Evolutionary conservation across 805 yeast species (phyloP).

Genomic region (Monosporozyma unispora): DNA sequence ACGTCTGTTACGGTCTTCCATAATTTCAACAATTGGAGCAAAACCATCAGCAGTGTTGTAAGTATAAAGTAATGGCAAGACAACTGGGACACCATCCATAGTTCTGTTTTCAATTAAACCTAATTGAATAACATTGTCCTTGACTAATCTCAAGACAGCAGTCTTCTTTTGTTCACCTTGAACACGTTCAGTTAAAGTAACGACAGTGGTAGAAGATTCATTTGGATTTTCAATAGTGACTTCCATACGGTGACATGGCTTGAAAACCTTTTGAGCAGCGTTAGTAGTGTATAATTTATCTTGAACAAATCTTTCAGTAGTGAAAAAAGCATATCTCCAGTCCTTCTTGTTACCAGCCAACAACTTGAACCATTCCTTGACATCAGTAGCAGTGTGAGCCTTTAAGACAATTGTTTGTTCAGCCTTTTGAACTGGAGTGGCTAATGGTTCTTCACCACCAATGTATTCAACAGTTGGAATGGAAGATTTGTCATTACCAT

Average conservation of each 20-base stretch:
- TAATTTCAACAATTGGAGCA: slow-evolving; percentile 86
- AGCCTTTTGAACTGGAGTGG: slow-evolving; percentile 25
- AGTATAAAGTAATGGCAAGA: slow-evolving; percentile 67
- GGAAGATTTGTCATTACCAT: slow-evolving; percentile 56
- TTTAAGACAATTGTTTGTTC: slow-evolving; percentile 32
- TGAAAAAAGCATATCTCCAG: slow-evolving; percentile 90
- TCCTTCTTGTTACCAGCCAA: slow-evolving; percentile 70
- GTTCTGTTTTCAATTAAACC: slow-evolving; percentile 82
- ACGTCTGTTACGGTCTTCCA: slow-evolving; percentile 84
- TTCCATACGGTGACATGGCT: slow-evolving; percentile 57
- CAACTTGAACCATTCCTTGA: slow-evolving; percentile 61
- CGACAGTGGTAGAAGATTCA: slow-evolving; percentile 44
- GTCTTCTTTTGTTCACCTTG: slow-evolving; percentile 64
- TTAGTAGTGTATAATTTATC: slow-evolving; percentile 70
- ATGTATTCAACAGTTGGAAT: slow-evolving; percentile 89
- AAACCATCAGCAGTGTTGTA: slow-evolving; percentile 85
- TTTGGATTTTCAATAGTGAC: slow-evolving; percentile 51
- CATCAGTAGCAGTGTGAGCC: slow-evolving; percentile 30
- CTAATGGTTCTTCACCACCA: slow-evolving; percentile 53
- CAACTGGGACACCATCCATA: slow-evolving; percentile 62
- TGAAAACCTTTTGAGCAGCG: slow-evolving; percentile 70
- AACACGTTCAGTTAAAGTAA: slow-evolving; percentile 60
- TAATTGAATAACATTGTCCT: slow-evolving; percentile 50
- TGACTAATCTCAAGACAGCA: slow-evolving; percentile 49
- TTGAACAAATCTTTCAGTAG: slow-evolving; percentile 75